These are phyloP conservation scores for Phlyctochytrium arcticum DNA, from an alignment of 192 early-diverging fungal species.

Conservation along the genomic window DNA sequence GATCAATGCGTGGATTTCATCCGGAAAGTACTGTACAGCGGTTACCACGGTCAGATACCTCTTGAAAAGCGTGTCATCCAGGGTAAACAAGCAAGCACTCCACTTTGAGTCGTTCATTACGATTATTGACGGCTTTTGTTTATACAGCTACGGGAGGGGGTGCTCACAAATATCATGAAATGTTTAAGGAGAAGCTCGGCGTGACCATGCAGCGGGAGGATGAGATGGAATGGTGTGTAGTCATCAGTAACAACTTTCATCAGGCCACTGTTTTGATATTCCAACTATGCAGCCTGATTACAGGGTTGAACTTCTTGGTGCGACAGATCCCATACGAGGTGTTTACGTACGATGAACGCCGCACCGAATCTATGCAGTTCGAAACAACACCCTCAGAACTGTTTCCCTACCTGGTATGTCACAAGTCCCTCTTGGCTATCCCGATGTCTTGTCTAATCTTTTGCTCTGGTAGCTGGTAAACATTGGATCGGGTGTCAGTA, in stretches of 20 bases:
- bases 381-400: conserved; percentile 52
- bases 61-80: conserved; percentile 21
- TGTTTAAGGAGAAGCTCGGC: conserved; percentile 60
- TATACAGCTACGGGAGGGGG: conserved; percentile 91
- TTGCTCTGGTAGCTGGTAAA: conserved; percentile 94
- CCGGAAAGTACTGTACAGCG: conserved; percentile 52
- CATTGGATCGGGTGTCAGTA: conserved; percentile 94
- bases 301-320: conserved; percentile 88
- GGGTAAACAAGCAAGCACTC: no score
- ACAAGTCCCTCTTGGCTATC: no score
- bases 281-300: conserved; percentile 20
- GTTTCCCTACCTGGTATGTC: conserved; percentile 82
- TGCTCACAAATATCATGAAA: conserved; percentile 70
- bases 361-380: conserved; percentile 59
- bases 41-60: conserved; percentile 32
- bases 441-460: no score
- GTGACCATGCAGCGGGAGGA: conserved; percentile 81
- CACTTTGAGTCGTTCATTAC: no score
- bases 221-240: conserved; percentile 77
- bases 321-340: conserved; percentile 89
- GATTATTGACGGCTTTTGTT: no score
- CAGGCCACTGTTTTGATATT: background rate
- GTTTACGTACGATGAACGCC: conserved; percentile 82
- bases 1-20: conserved; percentile 87
- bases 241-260: background rate